phyloP scores from a whole-genome alignment of 495 filamentous ascomycete species.

The Penicillium tannophilum region DNA sequence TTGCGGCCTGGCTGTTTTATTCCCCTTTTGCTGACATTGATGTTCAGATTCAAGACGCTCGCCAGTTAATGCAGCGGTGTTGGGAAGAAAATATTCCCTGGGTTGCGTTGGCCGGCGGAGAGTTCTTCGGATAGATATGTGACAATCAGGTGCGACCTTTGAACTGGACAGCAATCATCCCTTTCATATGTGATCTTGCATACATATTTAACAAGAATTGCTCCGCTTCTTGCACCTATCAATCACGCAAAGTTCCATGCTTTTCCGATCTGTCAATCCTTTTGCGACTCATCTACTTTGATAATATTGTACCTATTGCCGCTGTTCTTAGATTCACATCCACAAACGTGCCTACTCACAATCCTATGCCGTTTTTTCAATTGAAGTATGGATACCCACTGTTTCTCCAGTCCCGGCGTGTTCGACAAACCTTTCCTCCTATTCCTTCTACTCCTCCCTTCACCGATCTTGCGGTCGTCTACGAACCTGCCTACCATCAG shows the following conservation, averaged over 20 bases:
- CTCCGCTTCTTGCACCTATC: not conserved
- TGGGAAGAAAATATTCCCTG: constrained; percentile 47
- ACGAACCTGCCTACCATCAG: too few relatives aligned
- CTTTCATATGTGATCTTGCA: not conserved
- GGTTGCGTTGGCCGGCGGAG: constrained; percentile 43
- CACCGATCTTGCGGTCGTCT: too few relatives aligned
- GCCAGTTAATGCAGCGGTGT: constrained; percentile 46
- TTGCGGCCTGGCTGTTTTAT: not conserved
- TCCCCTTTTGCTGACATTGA: not conserved
- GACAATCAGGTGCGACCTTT: not conserved
- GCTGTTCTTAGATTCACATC: too few relatives aligned
- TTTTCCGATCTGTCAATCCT: not conserved
- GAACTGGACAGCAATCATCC: not conserved
- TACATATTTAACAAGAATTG: not conserved
- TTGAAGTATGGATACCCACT: too few relatives aligned
- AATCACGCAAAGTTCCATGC: not conserved
- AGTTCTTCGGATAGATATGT: constrained; percentile 43
- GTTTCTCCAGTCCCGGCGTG: too few relatives aligned
- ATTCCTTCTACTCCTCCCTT: too few relatives aligned
- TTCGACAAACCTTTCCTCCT: too few relatives aligned
- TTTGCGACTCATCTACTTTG: not conserved
- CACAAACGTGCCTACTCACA: too few relatives aligned
- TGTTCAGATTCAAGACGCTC: constrained; percentile 46
- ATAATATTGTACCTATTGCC: too few relatives aligned
- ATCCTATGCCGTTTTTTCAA: too few relatives aligned